Evolutionary conservation across 768 basidiomycete genomes (phyloP).

Genomic region (Mycena vulgaris): DNA sequence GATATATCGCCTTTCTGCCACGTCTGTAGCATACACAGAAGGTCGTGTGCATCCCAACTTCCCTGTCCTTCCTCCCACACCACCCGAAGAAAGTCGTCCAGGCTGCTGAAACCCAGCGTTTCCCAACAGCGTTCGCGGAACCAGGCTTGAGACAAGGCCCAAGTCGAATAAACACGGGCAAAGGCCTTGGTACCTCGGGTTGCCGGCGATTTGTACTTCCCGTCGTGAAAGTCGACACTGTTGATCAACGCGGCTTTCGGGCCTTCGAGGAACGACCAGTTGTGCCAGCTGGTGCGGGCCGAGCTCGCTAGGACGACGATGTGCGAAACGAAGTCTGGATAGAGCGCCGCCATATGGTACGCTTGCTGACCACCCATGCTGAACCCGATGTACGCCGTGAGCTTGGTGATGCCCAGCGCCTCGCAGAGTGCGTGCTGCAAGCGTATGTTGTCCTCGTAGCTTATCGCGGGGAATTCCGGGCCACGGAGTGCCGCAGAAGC

Average conservation of each 20-base stretch:
- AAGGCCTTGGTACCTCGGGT: constrained; percentile 28
- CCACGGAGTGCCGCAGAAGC: constrained; percentile 12
- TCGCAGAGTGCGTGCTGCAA: constrained; percentile 33
- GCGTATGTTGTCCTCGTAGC: constrained; percentile 36
- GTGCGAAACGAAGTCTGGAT: constrained; percentile 30
- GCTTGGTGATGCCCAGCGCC: constrained; percentile 22
- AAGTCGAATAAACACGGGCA: constrained; percentile 33
- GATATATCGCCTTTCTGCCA: constrained; percentile 37
- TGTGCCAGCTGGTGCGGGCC: constrained; percentile 37
- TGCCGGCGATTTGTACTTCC: constrained; percentile 28
- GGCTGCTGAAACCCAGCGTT: constrained; percentile 23
- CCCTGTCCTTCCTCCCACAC: constrained; percentile 19
- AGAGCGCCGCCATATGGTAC: constrained; percentile 35
- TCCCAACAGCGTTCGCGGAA: constrained; percentile 35
- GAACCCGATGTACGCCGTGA: constrained; percentile 35
- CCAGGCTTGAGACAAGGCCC: constrained; percentile 37
- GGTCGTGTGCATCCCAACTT: constrained; percentile 30
- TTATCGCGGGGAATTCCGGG: constrained; percentile 26
- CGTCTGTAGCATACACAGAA: constrained; percentile 27
- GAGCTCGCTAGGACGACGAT: constrained; percentile 34
- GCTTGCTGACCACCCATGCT: constrained; percentile 40
- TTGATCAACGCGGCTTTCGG: constrained; percentile 37
- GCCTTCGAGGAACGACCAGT: constrained; percentile 37
- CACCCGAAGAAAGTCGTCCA: constrained; percentile 25
- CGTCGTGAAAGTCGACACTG: constrained; percentile 34